phyloP scores from a whole-genome alignment of 139 green algal species.

The Raphidocelis subcapitata region DNA sequence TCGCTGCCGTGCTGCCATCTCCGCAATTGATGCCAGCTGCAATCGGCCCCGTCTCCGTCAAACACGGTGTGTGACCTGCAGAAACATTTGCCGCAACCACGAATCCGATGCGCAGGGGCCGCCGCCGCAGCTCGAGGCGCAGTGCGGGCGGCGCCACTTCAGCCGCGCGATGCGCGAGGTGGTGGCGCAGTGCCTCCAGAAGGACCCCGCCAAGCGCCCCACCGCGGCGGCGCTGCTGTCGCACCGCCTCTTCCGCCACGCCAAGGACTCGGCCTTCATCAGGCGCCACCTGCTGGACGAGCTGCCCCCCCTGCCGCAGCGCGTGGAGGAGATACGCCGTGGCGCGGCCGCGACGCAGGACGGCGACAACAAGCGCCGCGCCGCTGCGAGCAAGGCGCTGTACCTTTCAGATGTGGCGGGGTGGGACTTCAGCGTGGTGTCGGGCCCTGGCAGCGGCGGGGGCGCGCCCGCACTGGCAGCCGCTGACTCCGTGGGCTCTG shows the following conservation, averaged over 20 bases:
- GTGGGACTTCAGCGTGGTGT: no score
- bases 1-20: neutral
- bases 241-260: slow-evolving; percentile 53
- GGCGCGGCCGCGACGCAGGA: slow-evolving; percentile 1
- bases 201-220: slow-evolving; percentile 87
- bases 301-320: slow-evolving; percentile 36
- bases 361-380: neutral
- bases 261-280: slow-evolving; percentile 30
- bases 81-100: no score
- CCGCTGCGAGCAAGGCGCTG: neutral
- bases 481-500: no score
- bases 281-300: slow-evolving; percentile 27
- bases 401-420: slow-evolving; percentile 21
- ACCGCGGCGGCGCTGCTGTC: slow-evolving; percentile 89
- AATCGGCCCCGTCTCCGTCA: slow-evolving; percentile 26
- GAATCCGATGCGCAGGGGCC: slow-evolving; percentile 76
- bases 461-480: no score
- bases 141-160: slow-evolving; percentile 63
- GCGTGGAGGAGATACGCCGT: slow-evolving; percentile 24
- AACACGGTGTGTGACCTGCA: no score
- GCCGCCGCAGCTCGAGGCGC: slow-evolving; percentile 70
- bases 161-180: slow-evolving; percentile 56
- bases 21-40: neutral
- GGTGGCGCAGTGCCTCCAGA: slow-evolving; percentile 93
- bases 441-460: no score